Conservation (phyloP, 2,329 filamentous ascomycete species). For the Colletotrichum sp. region DNA sequence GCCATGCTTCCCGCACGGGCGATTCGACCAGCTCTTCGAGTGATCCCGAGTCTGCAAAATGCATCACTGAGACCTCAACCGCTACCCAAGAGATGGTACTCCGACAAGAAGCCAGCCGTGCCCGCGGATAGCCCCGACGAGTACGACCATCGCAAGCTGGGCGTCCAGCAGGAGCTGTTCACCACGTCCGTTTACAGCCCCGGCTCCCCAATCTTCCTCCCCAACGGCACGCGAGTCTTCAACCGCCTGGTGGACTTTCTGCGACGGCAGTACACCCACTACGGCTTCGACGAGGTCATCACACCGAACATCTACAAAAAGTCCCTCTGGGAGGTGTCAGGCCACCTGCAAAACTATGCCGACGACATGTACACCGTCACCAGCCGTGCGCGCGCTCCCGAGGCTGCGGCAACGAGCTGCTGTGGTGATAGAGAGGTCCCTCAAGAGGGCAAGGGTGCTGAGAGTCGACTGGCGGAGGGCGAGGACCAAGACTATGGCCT, state of each 20-base stretch:
- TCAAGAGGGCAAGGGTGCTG: constrained; percentile 20
- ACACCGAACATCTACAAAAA: constrained; percentile 93
- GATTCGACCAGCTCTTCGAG: constrained; percentile 20
- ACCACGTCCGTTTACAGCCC: constrained; percentile 81
- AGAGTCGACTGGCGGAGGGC: constrained; percentile 37
- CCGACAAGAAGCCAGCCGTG: constrained; percentile 1
- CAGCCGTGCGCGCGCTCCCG: constrained; percentile 43
- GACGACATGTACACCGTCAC: constrained; percentile 91
- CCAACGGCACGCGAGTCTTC: constrained; percentile 82
- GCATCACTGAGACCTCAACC: not conserved
- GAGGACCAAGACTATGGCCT: constrained; percentile 79
- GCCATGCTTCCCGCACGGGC: constrained; percentile 31
- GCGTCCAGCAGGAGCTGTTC: constrained; percentile 75
- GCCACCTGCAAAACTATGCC: constrained; percentile 88
- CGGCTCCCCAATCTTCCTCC: constrained; percentile 84
- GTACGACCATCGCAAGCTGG: constrained; percentile 64
- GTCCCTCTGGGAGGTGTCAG: constrained; percentile 83
- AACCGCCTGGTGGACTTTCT: constrained; percentile 84
- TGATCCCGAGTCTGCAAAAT: not conserved
- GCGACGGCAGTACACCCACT: constrained; percentile 81
- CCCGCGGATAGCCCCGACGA: not conserved
- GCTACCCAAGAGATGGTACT: constrained; percentile 2
- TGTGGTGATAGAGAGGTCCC: constrained; percentile 32
- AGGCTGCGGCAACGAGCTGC: constrained; percentile 24
- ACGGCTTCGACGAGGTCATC: constrained; percentile 88